Conservation (phyloP, 192 early-diverging fungal genomes). For the Chytriomyces confervae region DNA sequence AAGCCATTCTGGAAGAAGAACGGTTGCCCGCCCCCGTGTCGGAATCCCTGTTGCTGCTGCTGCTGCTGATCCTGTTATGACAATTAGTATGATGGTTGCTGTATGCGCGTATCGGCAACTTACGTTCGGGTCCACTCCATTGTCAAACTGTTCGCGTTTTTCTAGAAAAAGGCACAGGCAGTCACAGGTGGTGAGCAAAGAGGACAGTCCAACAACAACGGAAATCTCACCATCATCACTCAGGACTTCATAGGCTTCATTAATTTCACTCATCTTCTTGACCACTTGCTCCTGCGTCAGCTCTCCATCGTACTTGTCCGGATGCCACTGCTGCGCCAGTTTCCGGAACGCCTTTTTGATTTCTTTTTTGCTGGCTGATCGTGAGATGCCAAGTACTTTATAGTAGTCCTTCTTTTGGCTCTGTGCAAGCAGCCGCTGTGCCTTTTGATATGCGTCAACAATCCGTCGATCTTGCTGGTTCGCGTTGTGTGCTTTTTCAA, state of each 20-base stretch:
- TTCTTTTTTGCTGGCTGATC: slow-evolving; percentile 73
- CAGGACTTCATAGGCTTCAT: slow-evolving; percentile 88
- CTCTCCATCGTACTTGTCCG: slow-evolving; percentile 72
- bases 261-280: slow-evolving; percentile 91
- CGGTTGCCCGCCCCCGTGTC: slow-evolving; percentile 34
- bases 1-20: slow-evolving; percentile 53
- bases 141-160: slow-evolving; percentile 49
- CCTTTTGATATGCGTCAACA: slow-evolving; percentile 63
- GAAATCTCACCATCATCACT: slow-evolving; percentile 47
- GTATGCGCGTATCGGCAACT: not conserved
- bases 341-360: slow-evolving; percentile 94
- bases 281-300: slow-evolving; percentile 76
- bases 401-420: slow-evolving; percentile 86
- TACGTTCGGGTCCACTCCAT: slow-evolving; percentile 63
- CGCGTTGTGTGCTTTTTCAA: slow-evolving; percentile 72
- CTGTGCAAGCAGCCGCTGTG: slow-evolving; percentile 65
- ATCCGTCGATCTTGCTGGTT: slow-evolving; percentile 62
- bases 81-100: not conserved
- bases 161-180: slow-evolving; percentile 8
- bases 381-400: slow-evolving; percentile 86
- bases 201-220: slow-evolving; percentile 1
- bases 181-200: slow-evolving; percentile 11
- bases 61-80: slow-evolving; percentile 7
- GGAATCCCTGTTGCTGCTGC: slow-evolving; percentile 32
- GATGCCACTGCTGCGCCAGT: slow-evolving; percentile 82